phyloP scores from a whole-genome alignment of 208 protist genomes.

The Phytomonas francai region DNA sequence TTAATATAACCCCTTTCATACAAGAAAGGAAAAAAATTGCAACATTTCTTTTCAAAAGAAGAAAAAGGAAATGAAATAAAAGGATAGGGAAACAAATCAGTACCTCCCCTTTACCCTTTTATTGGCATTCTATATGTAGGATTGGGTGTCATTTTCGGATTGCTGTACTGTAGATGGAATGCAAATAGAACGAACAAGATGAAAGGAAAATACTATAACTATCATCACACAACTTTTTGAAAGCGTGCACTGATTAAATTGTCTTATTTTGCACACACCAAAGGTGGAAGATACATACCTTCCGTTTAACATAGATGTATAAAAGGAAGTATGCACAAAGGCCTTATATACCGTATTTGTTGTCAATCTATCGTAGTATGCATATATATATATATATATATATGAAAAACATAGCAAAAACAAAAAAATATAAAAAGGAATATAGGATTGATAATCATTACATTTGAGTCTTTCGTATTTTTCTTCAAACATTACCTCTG shows the following conservation, averaged over 20 bases:
- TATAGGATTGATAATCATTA: too few species aligned
- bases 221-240: background rate
- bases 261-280: background rate
- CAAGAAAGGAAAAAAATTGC: conserved; percentile 2
- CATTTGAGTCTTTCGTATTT: too few species aligned
- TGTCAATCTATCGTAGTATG: background rate
- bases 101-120: too few species aligned
- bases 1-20: conserved; percentile 5
- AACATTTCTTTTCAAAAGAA: background rate
- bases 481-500: too few species aligned
- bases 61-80: background rate
- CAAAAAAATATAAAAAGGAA: too few species aligned
- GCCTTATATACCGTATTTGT: background rate
- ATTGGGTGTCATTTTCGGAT: too few species aligned
- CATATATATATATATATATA: background rate
- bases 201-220: background rate
- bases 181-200: too few species aligned
- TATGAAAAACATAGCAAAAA: too few species aligned
- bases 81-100: too few species aligned
- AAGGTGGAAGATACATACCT: background rate
- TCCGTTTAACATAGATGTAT: too few species aligned
- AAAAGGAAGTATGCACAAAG: background rate
- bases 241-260: background rate
- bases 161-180: too few species aligned
- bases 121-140: too few species aligned